Conservation (phyloP, 768 basidiomycete genomes). For the Mycena olivaceomarginata region DNA sequence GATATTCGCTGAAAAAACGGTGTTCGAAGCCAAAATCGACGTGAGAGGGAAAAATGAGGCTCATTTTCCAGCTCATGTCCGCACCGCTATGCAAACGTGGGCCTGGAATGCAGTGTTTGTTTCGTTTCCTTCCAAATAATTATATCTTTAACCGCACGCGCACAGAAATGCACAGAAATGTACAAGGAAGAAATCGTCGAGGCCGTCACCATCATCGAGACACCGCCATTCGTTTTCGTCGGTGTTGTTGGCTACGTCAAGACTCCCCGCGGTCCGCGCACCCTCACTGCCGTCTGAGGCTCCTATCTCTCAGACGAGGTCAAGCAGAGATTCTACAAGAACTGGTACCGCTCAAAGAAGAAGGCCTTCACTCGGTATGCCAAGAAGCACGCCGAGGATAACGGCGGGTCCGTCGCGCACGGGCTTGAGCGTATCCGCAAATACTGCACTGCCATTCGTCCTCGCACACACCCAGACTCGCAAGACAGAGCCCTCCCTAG, state of each 20-base stretch:
- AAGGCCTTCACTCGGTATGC: slow-evolving; percentile 99
- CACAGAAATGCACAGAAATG: slow-evolving; percentile 82
- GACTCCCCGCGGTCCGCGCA: slow-evolving; percentile 98
- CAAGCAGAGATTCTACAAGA: slow-evolving; percentile 99
- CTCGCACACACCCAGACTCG: slow-evolving; percentile 99
- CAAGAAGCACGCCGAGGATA: slow-evolving; percentile 98
- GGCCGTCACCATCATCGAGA: slow-evolving; percentile 96
- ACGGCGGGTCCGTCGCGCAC: slow-evolving; percentile 92
- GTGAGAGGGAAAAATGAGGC: no score
- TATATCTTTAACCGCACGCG: no score
- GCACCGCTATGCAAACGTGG: no score
- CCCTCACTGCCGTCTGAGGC: slow-evolving; percentile 99
- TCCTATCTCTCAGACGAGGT: slow-evolving; percentile 98
- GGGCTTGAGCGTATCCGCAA: slow-evolving; percentile 99
- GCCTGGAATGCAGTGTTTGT: not conserved
- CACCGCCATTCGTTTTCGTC: slow-evolving; percentile 96
- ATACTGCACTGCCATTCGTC: slow-evolving; percentile 99
- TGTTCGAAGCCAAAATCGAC: no score
- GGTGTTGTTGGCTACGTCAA: slow-evolving; percentile 99
- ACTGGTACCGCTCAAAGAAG: slow-evolving; percentile 99
- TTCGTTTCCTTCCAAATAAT: not conserved
- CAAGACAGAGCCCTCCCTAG: slow-evolving; percentile 98
- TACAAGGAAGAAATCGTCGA: slow-evolving; percentile 99
- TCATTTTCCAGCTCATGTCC: no score
- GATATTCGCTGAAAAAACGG: no score